Evolutionary conservation across 73 alveolate genomes (phyloP), one percentile per base, ranked within the genome.

Genomic region (Diophrys appendiculata): DNA sequence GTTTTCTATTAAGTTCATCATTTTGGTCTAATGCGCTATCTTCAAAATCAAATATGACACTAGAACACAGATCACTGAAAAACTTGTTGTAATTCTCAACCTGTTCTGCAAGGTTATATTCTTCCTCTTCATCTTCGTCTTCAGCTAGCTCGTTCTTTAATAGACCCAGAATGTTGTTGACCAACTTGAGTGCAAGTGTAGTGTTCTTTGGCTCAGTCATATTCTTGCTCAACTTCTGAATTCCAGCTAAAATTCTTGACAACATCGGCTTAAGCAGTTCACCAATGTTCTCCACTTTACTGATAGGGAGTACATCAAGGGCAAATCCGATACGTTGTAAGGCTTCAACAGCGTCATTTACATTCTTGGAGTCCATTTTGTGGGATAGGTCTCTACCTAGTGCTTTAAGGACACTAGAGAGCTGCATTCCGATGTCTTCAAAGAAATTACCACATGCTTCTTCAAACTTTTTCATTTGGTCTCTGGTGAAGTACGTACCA

Each of bases 131-230:
- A 26, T 2, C n/a, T 5, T 29, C 64, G 13, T 23, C 13, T 52
- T 73, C 73, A 0, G 60, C 77, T 26, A 34, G 68, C 65, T 76
- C 69, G 55, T 65, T 43, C 11, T 84, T 83, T 29, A 85, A 81
- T 68, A 29, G 33, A 25, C 26, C 26, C 28, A 85, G 64, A 29
- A 85, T 76, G 18, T 14, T 52, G 34, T 78, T 81, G 5, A 81
- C 82, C 29, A 85, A 29, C 25, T 60, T 79, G 11, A 85, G 76
- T 35, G 88, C 87, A 18, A 82, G 93, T 24, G 78, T 72, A 26
- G 88, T 80, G 43, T 85, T 85, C 35, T 78, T 75, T 0, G 83
- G 85, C 31, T 85, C 78, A 23, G 29, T 56, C 93, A 85, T 85
- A 22, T 78, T 31, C 65, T 85, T 85, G 54, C 86, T 33, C 25